A percentile compares a stretch with the other conserved stretches of the same genome.
phyloP scores from a whole-genome alignment of 805 yeast species.

The Cyberlindnera suaveolens region DNA sequence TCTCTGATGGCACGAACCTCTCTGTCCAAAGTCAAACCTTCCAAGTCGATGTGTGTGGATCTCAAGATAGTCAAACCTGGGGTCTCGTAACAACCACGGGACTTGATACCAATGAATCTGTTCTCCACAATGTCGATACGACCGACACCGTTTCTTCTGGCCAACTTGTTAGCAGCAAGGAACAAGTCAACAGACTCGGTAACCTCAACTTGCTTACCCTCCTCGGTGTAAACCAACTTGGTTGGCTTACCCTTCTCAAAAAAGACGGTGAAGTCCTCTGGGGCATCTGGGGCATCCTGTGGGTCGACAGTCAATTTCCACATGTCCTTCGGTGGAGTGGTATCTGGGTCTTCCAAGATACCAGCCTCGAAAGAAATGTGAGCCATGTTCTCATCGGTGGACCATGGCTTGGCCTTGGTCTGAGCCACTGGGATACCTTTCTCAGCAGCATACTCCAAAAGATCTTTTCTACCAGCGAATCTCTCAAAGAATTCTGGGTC shows the following conservation, averaged over 20 bases:
- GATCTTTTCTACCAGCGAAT: conserved; percentile 97
- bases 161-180: conserved; percentile 87
- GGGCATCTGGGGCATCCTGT: conserved; percentile 85
- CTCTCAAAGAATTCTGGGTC: conserved; percentile 89
- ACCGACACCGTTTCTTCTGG: conserved; percentile 99
- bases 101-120: conserved; percentile 97
- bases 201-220: conserved; percentile 50
- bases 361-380: conserved; percentile 99
- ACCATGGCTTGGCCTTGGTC: conserved; percentile 99
- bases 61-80: conserved; percentile 96
- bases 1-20: conserved; percentile 98
- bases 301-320: conserved; percentile 99
- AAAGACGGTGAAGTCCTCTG: conserved; percentile 80
- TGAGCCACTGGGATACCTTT: conserved; percentile 93
- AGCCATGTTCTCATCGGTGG: conserved; percentile 98
- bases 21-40: conserved; percentile 94
- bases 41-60: conserved; percentile 90
- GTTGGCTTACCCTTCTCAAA: conserved; percentile 85
- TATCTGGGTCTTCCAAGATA: conserved; percentile 96
- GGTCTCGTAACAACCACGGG: conserved; percentile 99
- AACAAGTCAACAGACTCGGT: conserved; percentile 91
- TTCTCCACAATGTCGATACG: conserved; percentile 98
- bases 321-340: conserved; percentile 99
- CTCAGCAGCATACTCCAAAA: conserved; percentile 86
- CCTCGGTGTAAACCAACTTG: conserved; percentile 62